phyloP scores from a whole-genome alignment of 139 green algal genomes.

The Monoraphidium neglectum region DNA sequence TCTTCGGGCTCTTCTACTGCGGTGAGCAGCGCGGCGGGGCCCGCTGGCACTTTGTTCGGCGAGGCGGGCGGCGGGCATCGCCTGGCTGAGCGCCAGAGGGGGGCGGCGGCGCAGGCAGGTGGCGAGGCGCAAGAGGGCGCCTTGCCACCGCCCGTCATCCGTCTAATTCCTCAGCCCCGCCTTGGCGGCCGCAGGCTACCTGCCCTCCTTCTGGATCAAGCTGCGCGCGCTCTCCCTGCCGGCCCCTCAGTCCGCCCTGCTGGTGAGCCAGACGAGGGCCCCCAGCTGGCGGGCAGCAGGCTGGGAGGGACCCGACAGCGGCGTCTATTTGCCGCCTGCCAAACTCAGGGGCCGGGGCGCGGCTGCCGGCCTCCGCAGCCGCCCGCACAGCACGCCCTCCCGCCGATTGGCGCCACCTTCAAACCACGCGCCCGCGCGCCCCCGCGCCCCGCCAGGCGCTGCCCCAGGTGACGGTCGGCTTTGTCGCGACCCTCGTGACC shows the following conservation, averaged over 20 bases:
- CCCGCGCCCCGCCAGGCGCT: background rate
- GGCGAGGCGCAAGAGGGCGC: no score
- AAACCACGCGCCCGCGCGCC: no score
- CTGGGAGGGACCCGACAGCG: no score
- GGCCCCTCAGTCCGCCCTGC: no score
- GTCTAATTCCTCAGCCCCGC: background rate
- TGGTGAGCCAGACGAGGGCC: no score
- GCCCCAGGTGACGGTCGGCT: conserved; percentile 66
- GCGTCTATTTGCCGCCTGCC: no score
- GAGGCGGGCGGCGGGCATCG: background rate
- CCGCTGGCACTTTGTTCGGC: background rate
- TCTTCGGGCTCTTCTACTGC: conserved; percentile 95
- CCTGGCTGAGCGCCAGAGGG: background rate
- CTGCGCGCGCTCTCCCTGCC: conserved; percentile 45
- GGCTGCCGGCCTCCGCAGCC: background rate
- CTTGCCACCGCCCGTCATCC: no score
- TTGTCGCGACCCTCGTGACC: conserved; percentile 75
- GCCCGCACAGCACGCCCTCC: background rate
- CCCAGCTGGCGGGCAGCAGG: no score
- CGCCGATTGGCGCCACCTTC: background rate
- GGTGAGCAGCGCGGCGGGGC: conserved; percentile 44
- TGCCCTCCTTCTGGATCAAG: conserved; percentile 94
- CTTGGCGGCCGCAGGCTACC: conserved; percentile 78
- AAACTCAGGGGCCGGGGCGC: no score
- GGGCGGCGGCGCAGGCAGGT: background rate